phyloP scores from a whole-genome alignment of 1,284 basidiomycete species.

The Trametes hirsuta region DNA sequence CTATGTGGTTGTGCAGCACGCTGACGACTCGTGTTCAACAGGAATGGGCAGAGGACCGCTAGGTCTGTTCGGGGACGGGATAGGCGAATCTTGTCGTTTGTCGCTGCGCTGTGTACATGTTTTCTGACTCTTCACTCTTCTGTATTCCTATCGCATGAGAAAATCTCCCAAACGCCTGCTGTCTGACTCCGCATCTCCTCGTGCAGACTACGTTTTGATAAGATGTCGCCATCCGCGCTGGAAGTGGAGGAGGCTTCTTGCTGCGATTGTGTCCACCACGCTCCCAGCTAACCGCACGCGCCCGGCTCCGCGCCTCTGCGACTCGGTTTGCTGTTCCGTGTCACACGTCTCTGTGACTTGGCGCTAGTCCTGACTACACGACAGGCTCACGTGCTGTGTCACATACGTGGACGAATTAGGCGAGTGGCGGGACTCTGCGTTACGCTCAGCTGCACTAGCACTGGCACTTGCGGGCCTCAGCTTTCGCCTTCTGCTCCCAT shows the following conservation, averaged over 20 bases:
- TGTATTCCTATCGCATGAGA: constrained; percentile 27
- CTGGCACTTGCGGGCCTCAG: no score
- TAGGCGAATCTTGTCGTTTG: constrained; percentile 30
- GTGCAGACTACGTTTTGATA: not conserved
- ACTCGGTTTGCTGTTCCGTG: constrained; percentile 1
- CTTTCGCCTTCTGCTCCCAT: not conserved
- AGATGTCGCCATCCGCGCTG: not conserved
- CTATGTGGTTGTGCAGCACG: not conserved
- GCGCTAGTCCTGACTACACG: not conserved
- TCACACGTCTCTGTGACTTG: not conserved
- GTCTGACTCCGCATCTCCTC: not conserved
- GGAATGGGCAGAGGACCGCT: constrained; percentile 92
- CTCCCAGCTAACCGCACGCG: not conserved
- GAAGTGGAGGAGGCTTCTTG: not conserved
- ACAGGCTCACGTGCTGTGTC: constrained; percentile 4
- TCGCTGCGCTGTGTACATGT: constrained; percentile 26
- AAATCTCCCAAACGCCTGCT: not conserved
- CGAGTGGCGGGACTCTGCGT: constrained; percentile 4
- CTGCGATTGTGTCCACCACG: not conserved
- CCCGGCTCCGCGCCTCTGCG: not conserved
- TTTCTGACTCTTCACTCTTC: constrained; percentile 7
- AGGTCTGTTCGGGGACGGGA: constrained; percentile 34
- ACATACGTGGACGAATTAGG: constrained; percentile 15
- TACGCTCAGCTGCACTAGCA: not conserved
- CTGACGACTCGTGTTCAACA: constrained; percentile 12